These are phyloP conservation scores for Secale cereale DNA, from an alignment of 176 grass and related monocot genomes.

Conservation along the genomic window DNA sequence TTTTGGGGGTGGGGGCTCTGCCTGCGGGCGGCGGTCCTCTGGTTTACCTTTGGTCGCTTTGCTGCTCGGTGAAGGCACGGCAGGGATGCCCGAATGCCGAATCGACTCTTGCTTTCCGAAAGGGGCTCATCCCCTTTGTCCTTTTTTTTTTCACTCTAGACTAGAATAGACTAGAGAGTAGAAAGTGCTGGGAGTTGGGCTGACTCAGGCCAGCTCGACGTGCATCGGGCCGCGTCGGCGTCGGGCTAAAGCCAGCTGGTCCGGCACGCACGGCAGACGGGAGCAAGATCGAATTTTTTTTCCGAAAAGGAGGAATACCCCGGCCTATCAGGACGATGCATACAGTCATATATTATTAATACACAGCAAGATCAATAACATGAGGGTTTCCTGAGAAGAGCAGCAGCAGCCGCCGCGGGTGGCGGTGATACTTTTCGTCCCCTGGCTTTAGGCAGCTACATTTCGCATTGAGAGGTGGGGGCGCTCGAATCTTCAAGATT, in stretches of 20 bases:
- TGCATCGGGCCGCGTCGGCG: not conserved
- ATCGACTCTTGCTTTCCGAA: not conserved
- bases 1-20: not conserved
- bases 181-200: not conserved
- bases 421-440: too few species aligned
- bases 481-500: too few species aligned
- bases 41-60: not conserved
- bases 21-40: not conserved
- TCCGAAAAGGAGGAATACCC: too few species aligned
- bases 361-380: too few species aligned
- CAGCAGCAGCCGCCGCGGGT: too few species aligned
- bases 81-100: not conserved
- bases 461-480: too few species aligned
- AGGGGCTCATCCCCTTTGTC: not conserved
- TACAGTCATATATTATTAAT: too few species aligned
- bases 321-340: too few species aligned
- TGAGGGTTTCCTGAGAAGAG: too few species aligned
- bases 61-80: slow-evolving; percentile 4
- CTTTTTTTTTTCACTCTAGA: not conserved
- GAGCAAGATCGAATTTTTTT: too few species aligned
- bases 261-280: too few species aligned
- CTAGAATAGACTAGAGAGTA: not conserved
- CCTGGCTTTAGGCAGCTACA: too few species aligned
- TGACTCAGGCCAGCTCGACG: not conserved
- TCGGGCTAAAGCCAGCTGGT: not conserved